phyloP scores from a whole-genome alignment of 2,329 filamentous ascomycete genomes.

The Trematosphaeria pertusa region DNA sequence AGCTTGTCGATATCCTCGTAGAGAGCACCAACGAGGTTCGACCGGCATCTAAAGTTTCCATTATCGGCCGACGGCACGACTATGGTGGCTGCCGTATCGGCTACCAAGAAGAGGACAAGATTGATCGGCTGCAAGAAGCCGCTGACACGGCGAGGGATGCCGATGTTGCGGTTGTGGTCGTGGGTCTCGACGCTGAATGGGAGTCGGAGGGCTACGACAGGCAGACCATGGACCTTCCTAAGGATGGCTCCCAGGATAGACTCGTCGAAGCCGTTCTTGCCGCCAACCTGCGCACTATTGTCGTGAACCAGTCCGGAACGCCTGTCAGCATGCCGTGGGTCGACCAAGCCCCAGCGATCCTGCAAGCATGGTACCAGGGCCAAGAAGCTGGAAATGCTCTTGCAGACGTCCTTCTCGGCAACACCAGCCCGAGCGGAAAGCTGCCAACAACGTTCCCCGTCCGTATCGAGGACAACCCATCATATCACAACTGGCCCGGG shows the following conservation, averaged over 20 bases:
- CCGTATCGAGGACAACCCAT: slow-evolving; percentile 67
- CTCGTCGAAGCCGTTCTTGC: slow-evolving; percentile 69
- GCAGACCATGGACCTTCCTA: slow-evolving; percentile 66
- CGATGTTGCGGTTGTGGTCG: slow-evolving; percentile 80
- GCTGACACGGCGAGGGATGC: slow-evolving; percentile 71
- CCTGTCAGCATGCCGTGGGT: slow-evolving; percentile 76
- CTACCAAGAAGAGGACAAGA: slow-evolving; percentile 71
- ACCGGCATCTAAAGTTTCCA: slow-evolving; percentile 65
- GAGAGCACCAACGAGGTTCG: slow-evolving; percentile 72
- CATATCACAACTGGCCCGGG: slow-evolving; percentile 75
- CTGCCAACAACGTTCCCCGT: slow-evolving; percentile 75
- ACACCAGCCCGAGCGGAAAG: slow-evolving; percentile 77
- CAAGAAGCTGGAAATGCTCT: slow-evolving; percentile 85
- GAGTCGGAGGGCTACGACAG: slow-evolving; percentile 75
- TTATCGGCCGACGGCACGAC: slow-evolving; percentile 65
- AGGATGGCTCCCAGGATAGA: slow-evolving; percentile 64
- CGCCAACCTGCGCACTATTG: slow-evolving; percentile 71
- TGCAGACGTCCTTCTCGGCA: slow-evolving; percentile 77
- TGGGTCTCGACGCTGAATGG: slow-evolving; percentile 79
- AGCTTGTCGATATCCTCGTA: slow-evolving; percentile 66
- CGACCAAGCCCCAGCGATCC: slow-evolving; percentile 67
- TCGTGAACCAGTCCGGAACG: slow-evolving; percentile 79
- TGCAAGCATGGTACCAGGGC: slow-evolving; percentile 86
- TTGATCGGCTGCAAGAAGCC: slow-evolving; percentile 63
- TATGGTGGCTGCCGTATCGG: slow-evolving; percentile 76